Evolutionary conservation across 805 yeast genomes (phyloP).

Genomic region (Brettanomyces custersianus): DNA sequence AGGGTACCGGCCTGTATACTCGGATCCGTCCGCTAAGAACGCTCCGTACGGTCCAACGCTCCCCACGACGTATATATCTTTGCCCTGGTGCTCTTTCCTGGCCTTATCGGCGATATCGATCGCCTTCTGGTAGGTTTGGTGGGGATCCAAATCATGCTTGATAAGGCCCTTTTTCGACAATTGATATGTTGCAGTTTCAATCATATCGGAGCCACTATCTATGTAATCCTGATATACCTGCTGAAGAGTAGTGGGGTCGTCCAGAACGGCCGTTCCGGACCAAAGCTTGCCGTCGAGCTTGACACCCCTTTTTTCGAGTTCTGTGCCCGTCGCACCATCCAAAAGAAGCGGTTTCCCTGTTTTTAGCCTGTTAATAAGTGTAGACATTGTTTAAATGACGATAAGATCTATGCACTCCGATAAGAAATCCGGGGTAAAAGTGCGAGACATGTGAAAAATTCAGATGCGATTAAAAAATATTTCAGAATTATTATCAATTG

Average conservation of each 20-base stretch:
- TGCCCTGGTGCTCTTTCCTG: constrained; percentile 8
- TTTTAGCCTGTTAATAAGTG: no score
- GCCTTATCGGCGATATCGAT: constrained; percentile 19
- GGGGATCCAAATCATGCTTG: constrained; percentile 16
- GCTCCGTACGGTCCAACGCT: constrained; percentile 78
- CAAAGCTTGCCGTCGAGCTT: constrained; percentile 42
- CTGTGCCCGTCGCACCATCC: constrained; percentile 66
- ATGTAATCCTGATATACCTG: constrained; percentile 44
- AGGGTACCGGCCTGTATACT: constrained; percentile 63
- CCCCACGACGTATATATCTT: constrained; percentile 36
- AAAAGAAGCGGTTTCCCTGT: constrained; percentile 15
- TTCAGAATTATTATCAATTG: no score
- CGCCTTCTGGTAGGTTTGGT: constrained; percentile 13
- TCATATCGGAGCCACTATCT: constrained; percentile 43
- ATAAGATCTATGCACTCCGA: neutral
- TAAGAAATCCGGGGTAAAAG: no score
- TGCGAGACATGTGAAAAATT: no score
- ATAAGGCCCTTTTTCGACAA: constrained; percentile 35
- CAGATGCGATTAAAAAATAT: no score
- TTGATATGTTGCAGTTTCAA: constrained; percentile 56
- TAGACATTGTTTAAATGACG: no score
- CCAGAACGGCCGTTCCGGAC: constrained; percentile 48
- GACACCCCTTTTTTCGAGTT: constrained; percentile 41
- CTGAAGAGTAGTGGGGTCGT: constrained; percentile 33
- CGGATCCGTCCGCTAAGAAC: constrained; percentile 55